Evolutionary conservation across 2,329 filamentous ascomycete species (phyloP).

Genomic region (Fusarium falciforme): DNA sequence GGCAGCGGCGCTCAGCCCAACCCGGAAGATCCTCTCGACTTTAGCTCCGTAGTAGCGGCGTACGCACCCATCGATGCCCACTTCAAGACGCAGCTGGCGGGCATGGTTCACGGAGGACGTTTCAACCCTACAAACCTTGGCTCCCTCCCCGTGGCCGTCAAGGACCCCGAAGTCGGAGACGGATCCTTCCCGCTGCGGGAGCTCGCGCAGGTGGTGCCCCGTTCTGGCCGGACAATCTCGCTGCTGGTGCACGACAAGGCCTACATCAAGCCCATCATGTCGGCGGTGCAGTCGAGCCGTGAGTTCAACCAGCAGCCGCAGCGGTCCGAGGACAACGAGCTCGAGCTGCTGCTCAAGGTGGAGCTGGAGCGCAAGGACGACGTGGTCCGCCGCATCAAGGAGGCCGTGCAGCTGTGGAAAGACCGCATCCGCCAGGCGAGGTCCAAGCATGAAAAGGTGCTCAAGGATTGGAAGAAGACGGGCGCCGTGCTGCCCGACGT

Average conservation of each 20-base stretch:
- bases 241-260: constrained; percentile 56
- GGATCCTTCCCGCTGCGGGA: constrained; percentile 63
- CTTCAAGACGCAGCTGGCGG: constrained; percentile 57
- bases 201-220: constrained; percentile 65
- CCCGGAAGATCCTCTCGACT: constrained; percentile 60
- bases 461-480: constrained; percentile 62
- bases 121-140: constrained; percentile 65
- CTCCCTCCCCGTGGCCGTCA: constrained; percentile 55
- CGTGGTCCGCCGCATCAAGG: constrained; percentile 56
- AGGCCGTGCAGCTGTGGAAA: constrained; percentile 62
- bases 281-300: constrained; percentile 62
- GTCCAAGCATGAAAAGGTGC: constrained; percentile 59
- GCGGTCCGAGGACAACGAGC: constrained; percentile 67
- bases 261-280: constrained; percentile 66
- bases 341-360: constrained; percentile 66
- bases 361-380: constrained; percentile 65
- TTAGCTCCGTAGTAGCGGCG: constrained; percentile 60
- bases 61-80: constrained; percentile 55
- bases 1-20: constrained; percentile 45
- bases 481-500: constrained; percentile 58
- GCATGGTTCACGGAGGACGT: constrained; percentile 57
- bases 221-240: constrained; percentile 53
- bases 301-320: constrained; percentile 72
- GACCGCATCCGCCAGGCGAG: constrained; percentile 61
- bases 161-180: constrained; percentile 42